Evolutionary conservation across 1,284 basidiomycete genomes (phyloP).

Genomic region (Marasmius sp.): DNA sequence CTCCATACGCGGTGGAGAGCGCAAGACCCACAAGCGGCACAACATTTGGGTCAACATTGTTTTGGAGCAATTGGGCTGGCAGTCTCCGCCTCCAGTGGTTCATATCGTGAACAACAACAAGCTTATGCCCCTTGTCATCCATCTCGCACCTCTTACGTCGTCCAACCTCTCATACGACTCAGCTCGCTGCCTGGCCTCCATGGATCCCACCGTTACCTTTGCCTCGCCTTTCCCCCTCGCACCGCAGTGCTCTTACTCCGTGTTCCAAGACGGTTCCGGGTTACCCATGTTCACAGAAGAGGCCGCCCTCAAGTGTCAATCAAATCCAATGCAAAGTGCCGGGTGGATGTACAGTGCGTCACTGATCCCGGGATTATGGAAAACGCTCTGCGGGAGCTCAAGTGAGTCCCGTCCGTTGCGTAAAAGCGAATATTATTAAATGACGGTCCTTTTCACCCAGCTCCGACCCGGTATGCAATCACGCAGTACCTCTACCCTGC

Average conservation of each 20-base stretch:
- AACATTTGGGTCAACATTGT: slow-evolving; percentile 23
- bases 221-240: slow-evolving; percentile 28
- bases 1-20: not conserved
- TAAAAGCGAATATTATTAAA: not conserved
- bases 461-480: slow-evolving; percentile 29
- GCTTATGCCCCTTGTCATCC: slow-evolving; percentile 17
- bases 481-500: slow-evolving; percentile 19
- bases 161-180: slow-evolving; percentile 4
- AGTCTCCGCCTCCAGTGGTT: slow-evolving; percentile 20
- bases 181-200: slow-evolving; percentile 10
- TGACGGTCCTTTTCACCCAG: slow-evolving; percentile 15
- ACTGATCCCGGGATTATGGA: slow-evolving; percentile 33
- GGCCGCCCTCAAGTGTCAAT: slow-evolving; percentile 22
- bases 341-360: slow-evolving; percentile 31
- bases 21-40: slow-evolving; percentile 2
- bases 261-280: slow-evolving; percentile 25
- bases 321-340: slow-evolving; percentile 25
- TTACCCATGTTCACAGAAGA: slow-evolving; percentile 27
- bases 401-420: slow-evolving; percentile 19
- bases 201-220: slow-evolving; percentile 25
- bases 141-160: slow-evolving; percentile 9
- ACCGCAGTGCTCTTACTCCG: slow-evolving; percentile 25
- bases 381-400: slow-evolving; percentile 23
- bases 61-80: slow-evolving; percentile 17
- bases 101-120: slow-evolving; percentile 18